These are phyloP conservation scores for Monosporascus ibericus DNA, from an alignment of 2,329 filamentous ascomycete genomes.

Conservation along the genomic window DNA sequence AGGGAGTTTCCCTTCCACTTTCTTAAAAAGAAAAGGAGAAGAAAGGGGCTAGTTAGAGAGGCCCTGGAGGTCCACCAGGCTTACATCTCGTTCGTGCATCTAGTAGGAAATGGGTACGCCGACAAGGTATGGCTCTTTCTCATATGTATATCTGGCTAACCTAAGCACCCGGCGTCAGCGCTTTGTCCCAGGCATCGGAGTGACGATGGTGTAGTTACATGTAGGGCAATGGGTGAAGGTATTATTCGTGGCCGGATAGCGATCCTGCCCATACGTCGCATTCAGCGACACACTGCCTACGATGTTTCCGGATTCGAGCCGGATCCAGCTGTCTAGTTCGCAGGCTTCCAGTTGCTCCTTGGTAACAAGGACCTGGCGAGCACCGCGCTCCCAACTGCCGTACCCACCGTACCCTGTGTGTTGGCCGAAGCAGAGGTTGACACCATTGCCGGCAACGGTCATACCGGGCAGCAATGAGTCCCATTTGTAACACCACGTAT, in stretches of 20 bases:
- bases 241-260: conserved; percentile 40
- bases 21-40: no score
- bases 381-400: conserved; percentile 56
- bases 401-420: conserved; percentile 68
- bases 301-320: conserved; percentile 48
- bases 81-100: no score
- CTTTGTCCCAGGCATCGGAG: neutral
- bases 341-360: conserved; percentile 31
- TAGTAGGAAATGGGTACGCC: no score
- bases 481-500: conserved; percentile 53
- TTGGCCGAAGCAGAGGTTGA: conserved; percentile 51
- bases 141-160: no score
- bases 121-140: no score
- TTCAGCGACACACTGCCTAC: conserved; percentile 51
- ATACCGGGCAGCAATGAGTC: conserved; percentile 23
- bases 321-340: conserved; percentile 53
- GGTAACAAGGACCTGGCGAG: conserved; percentile 47
- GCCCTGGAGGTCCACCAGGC: no score
- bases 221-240: conserved; percentile 24
- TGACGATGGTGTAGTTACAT: conserved; percentile 14
- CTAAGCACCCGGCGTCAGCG: no score
- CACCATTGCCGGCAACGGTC: conserved; percentile 30
- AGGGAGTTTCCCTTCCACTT: no score
- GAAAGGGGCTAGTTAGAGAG: no score
- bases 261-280: conserved; percentile 50